These are phyloP conservation scores for Cubamyces sp. DNA, from an alignment of 768 basidiomycete species.

Conservation along the genomic window DNA sequence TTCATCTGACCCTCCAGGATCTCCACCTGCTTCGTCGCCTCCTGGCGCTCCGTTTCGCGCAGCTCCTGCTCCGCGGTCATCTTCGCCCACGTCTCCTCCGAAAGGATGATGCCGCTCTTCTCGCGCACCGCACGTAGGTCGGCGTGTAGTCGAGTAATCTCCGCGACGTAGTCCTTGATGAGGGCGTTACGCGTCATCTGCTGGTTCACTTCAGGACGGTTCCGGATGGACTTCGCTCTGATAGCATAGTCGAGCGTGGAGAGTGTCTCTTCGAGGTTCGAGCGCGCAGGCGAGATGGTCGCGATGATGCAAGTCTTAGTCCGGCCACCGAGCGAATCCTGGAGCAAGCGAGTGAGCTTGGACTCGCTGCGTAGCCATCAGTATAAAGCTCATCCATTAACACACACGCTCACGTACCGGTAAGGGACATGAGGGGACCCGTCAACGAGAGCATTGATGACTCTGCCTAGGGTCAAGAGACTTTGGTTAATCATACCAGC, in stretches of 20 bases:
- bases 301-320: constrained; percentile 99
- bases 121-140: constrained; percentile 91
- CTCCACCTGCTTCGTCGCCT: constrained; percentile 81
- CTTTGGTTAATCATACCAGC: constrained; percentile 99
- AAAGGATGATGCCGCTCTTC: constrained; percentile 95
- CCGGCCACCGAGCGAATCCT: constrained; percentile 97
- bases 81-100: constrained; percentile 88
- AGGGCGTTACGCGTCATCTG: constrained; percentile 91
- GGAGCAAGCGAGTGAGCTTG: constrained; percentile 93
- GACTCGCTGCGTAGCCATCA: constrained; percentile 69
- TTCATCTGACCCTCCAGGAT: constrained; percentile 83
- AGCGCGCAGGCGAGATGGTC: constrained; percentile 91
- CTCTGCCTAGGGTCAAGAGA: constrained; percentile 92
- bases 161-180: constrained; percentile 89
- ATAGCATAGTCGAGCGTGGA: constrained; percentile 97
- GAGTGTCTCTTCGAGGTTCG: constrained; percentile 95
- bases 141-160: constrained; percentile 91
- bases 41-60: constrained; percentile 74
- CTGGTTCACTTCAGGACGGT: constrained; percentile 94
- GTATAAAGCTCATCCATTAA: not conserved
- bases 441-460: constrained; percentile 96
- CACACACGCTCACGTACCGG: constrained; percentile 55
- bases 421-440: constrained; percentile 92
- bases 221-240: constrained; percentile 92
- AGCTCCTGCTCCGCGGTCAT: constrained; percentile 78